Evolutionary conservation across 345 rosid species (phyloP).

Genomic region (Balakata baccata): DNA sequence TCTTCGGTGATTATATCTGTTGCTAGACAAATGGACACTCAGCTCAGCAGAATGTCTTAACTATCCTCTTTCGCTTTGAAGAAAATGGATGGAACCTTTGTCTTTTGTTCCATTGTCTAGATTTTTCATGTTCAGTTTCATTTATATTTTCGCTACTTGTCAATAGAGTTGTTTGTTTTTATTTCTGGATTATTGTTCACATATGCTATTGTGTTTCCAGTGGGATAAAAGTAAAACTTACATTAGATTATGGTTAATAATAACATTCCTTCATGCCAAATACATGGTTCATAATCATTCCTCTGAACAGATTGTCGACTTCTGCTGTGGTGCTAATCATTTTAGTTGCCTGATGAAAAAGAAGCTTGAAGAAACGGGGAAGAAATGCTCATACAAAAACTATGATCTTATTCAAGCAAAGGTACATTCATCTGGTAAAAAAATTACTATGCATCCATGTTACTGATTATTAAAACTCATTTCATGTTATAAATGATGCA

Average conservation of each 20-base stretch:
- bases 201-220: background rate
- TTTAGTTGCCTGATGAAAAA: constrained; percentile 73
- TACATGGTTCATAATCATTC: background rate
- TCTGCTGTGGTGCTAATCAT: constrained; percentile 96
- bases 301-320: constrained; percentile 71
- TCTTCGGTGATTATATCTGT: background rate
- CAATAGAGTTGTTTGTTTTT: background rate
- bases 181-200: background rate
- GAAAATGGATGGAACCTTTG: background rate
- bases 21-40: background rate
- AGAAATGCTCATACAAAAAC: constrained; percentile 76
- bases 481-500: background rate
- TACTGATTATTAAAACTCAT: background rate
- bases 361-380: constrained; percentile 81
- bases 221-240: background rate
- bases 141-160: background rate
- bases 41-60: background rate
- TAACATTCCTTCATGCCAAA: background rate
- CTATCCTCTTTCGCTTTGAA: background rate
- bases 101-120: background rate
- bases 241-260: background rate
- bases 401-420: constrained; percentile 71
- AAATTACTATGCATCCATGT: background rate
- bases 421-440: constrained; percentile 36
- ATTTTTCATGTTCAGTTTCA: background rate